phyloP scores from a whole-genome alignment of 1,284 basidiomycete genomes.

The Sutorius eximius region DNA sequence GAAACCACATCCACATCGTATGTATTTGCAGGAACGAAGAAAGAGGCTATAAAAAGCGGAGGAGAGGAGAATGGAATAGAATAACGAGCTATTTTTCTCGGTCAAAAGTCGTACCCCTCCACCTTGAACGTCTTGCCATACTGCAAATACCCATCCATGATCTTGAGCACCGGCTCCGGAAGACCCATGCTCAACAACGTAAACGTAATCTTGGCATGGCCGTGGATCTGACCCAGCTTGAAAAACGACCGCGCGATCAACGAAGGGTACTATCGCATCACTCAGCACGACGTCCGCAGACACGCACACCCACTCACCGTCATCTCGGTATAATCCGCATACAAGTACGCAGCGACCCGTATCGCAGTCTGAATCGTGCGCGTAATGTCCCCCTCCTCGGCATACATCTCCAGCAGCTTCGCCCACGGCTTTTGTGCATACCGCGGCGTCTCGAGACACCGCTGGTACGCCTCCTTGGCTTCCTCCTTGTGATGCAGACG shows the following conservation, averaged over 20 bases:
- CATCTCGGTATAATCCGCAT: constrained; percentile 83
- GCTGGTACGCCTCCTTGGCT: constrained; percentile 95
- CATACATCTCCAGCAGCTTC: constrained; percentile 92
- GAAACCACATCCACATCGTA: not conserved
- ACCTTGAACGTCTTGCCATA: constrained; percentile 83
- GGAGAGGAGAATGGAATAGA: no score
- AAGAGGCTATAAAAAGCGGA: no score
- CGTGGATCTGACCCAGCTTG: constrained; percentile 92
- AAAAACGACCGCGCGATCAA: constrained; percentile 88
- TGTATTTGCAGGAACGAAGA: no score
- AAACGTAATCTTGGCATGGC: constrained; percentile 92
- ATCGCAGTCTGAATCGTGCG: constrained; percentile 90
- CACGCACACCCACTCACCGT: constrained; percentile 49
- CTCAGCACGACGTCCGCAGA: no score
- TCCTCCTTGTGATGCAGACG: constrained; percentile 96
- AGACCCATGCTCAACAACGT: constrained; percentile 92
- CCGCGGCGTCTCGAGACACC: constrained; percentile 83
- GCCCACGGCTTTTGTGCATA: constrained; percentile 93
- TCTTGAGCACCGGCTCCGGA: constrained; percentile 79
- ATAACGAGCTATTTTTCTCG: no score
- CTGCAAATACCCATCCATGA: constrained; percentile 82
- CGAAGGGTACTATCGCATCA: constrained; percentile 72
- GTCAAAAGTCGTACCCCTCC: constrained; percentile 70
- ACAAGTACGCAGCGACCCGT: constrained; percentile 90
- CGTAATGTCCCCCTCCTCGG: constrained; percentile 91